Evolutionary conservation across 495 filamentous ascomycete species (phyloP), one percentile per base, ranked within the genome.

Genomic region (Podospora didyma): DNA sequence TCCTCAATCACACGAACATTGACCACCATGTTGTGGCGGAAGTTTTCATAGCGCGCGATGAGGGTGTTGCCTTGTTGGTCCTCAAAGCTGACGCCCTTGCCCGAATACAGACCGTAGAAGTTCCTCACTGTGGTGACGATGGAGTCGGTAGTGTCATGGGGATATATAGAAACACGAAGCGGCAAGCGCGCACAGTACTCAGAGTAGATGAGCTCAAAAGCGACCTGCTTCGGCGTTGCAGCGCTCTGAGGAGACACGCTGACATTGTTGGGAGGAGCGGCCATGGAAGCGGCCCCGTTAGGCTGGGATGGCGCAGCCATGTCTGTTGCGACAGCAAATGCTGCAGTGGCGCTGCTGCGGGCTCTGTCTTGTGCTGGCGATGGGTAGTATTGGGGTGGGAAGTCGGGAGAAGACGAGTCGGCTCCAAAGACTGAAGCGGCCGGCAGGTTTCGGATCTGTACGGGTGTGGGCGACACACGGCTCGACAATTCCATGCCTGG

Each of bases 121-220:
- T 96, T 96, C 77, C 95, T 97, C 53, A 97, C 92, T 4, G 94
- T 97, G 3, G 89, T 89, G 53, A 96, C 87, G 70, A 98, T 97
- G 22, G 90, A 96, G 58, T 96, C 92, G 5, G 94, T 98, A 46
- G 88, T 88, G 75, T 98, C 94, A 73, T 96, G 90, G 20, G 89
- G 89, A 61, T 82, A 92, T 46, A 98, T 97, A 49, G 89, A 86
- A 31, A 98, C 91, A 63, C 90, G 83, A 82, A 97, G 87, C 12
- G 94, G 93, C 51, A 95, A 81, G 59, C 92, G 84, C 62, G 87
- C 90, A 57, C 84, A 82, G 56, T 85, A 82, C 67, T 89, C 82
- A 57, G 85, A 81, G 66, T 90, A 86, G 26, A 94, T 79, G 23
- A 97, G 81, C 72, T 92, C 84, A 70, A 98, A 98, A 65, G 86